Conservation (phyloP, 1,284 basidiomycete genomes). For the Cutaneotrichosporon dermatis region DNA sequence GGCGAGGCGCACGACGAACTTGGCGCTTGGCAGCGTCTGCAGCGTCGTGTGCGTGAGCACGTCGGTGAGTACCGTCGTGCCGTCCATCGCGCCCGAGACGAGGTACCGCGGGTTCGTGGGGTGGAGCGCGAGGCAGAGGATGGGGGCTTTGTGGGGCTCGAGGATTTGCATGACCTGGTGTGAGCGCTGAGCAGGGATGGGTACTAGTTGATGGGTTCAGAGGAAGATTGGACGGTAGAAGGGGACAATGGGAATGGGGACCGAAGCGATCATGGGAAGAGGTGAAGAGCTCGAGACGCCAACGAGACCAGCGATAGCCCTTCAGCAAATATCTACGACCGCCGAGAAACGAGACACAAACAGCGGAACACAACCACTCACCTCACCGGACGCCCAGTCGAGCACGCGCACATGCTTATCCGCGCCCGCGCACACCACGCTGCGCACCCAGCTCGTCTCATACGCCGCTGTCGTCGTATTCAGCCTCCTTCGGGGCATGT, state of each 20-base stretch:
- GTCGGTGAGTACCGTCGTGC: slow-evolving; percentile 40
- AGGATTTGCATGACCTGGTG: slow-evolving; percentile 38
- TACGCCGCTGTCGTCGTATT: slow-evolving; percentile 43
- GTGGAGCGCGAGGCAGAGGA: slow-evolving; percentile 43
- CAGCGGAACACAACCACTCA: slow-evolving; percentile 17
- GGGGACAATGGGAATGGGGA: too few species aligned
- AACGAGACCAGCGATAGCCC: too few species aligned
- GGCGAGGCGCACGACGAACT: slow-evolving; percentile 45
- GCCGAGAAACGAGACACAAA: too few species aligned
- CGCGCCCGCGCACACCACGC: slow-evolving; percentile 72
- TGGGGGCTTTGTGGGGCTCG: slow-evolving; percentile 43
- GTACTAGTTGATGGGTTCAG: too few species aligned
- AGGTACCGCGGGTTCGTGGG: slow-evolving; percentile 43
- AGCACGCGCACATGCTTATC: slow-evolving; percentile 73
- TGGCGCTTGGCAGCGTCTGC: slow-evolving; percentile 41
- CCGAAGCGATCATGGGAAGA: too few species aligned
- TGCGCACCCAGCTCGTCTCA: slow-evolving; percentile 13
- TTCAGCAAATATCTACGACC: too few species aligned
- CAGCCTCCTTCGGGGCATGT: slow-evolving; percentile 36
- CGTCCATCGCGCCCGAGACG: slow-evolving; percentile 47
- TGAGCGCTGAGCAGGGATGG: too few species aligned
- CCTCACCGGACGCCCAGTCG: slow-evolving; percentile 70
- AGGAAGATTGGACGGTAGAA: too few species aligned
- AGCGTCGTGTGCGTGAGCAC: slow-evolving; percentile 35
- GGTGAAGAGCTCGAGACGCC: too few species aligned